Evolutionary conservation across 2,329 filamentous ascomycete genomes (phyloP).

Genomic region (Beauveria sp.): DNA sequence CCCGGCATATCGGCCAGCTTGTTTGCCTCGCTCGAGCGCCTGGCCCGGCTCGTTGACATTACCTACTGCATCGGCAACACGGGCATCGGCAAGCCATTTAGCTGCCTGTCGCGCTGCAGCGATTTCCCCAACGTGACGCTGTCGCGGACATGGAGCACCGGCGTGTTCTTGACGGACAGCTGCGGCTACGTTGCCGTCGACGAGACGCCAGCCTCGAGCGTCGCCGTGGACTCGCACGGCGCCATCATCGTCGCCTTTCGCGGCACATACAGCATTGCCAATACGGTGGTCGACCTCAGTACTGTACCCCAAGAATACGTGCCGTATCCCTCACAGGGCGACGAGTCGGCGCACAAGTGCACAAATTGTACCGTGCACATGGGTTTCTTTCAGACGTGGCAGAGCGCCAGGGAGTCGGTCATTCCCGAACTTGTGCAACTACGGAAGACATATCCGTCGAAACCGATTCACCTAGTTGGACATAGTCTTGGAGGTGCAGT

Average conservation of each 20-base stretch:
- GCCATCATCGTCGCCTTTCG: constrained; percentile 80
- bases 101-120: constrained; percentile 73
- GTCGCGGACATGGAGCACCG: constrained; percentile 83
- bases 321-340: constrained; percentile 61
- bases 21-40: constrained; percentile 76
- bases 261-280: constrained; percentile 88
- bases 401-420: constrained; percentile 61
- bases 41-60: constrained; percentile 88
- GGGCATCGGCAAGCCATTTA: constrained; percentile 76
- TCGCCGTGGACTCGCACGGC: constrained; percentile 13
- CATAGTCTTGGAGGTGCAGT: constrained; percentile 92
- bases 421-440: constrained; percentile 58
- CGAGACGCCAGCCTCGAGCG: constrained; percentile 34
- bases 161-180: constrained; percentile 76
- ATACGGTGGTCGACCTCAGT: constrained; percentile 83
- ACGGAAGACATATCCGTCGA: constrained; percentile 55
- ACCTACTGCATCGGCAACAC: constrained; percentile 85
- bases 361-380: constrained; percentile 85
- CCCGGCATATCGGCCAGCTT: constrained; percentile 49
- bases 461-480: constrained; percentile 71
- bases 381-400: constrained; percentile 84
- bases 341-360: constrained; percentile 48
- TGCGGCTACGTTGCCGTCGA: constrained; percentile 93
- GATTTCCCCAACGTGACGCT: constrained; percentile 79
- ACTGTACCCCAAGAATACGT: constrained; percentile 85